A percentile compares a stretch with the other conserved stretches of the same genome.
These are phyloP conservation scores for Diaporthe amygdali DNA, from an alignment of 2,329 filamentous ascomycete species.

Conservation along the genomic window DNA sequence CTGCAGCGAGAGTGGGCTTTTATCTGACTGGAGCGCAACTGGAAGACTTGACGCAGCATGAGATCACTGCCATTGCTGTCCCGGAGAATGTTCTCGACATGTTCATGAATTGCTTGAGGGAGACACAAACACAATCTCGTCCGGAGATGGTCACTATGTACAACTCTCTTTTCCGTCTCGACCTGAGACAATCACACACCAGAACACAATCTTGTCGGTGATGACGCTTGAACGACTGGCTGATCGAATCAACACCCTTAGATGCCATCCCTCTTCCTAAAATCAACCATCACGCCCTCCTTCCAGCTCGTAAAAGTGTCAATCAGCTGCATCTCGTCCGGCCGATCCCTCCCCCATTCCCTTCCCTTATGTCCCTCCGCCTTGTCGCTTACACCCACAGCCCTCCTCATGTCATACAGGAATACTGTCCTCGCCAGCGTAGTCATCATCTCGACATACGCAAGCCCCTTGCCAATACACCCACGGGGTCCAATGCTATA, in stretches of 20 bases:
- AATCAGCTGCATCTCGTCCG: conserved; percentile 69
- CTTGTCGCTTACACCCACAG: conserved; percentile 53
- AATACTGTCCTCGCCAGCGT: conserved; percentile 67
- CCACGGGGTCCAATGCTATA: conserved; percentile 67
- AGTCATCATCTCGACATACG: conserved; percentile 70
- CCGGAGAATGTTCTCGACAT: background rate
- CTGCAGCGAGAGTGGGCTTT: background rate
- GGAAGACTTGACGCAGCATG: background rate
- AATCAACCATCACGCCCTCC: conserved; percentile 73
- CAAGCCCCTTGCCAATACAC: conserved; percentile 74
- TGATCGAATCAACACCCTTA: background rate
- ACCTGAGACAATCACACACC: background rate
- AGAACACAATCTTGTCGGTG: background rate
- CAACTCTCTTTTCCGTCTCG: background rate
- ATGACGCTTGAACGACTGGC: background rate
- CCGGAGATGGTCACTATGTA: background rate
- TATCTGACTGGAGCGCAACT: conserved; percentile 11
- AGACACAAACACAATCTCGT: background rate
- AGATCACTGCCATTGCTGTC: background rate
- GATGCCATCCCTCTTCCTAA: conserved; percentile 41
- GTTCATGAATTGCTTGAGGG: too few relatives aligned
- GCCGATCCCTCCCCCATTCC: conserved; percentile 60
- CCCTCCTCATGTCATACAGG: conserved; percentile 63
- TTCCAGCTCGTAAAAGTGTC: conserved; percentile 79
- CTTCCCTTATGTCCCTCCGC: conserved; percentile 55